These are phyloP conservation scores for Delonix regia DNA, from an alignment of 306 rosid species.

Conservation along the genomic window DNA sequence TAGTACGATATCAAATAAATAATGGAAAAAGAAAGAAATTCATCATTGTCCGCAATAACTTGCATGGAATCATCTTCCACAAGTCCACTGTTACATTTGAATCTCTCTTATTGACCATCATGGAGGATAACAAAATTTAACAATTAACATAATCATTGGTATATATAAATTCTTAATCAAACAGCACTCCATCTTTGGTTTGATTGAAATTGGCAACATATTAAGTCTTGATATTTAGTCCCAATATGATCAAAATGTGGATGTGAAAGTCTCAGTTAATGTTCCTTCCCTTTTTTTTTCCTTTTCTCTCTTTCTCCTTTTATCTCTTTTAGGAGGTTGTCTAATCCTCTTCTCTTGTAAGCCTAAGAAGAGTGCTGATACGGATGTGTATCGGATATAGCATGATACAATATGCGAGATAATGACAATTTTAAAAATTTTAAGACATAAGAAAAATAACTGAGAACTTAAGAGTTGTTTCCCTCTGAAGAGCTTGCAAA, in stretches of 20 bases:
- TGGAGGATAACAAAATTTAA: not conserved
- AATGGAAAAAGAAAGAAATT: not conserved
- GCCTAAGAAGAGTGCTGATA: no score
- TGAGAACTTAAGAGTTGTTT: no score
- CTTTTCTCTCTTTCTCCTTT: no score
- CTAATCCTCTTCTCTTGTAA: no score
- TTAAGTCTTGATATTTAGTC: not conserved
- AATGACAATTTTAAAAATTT: no score
- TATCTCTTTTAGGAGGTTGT: no score
- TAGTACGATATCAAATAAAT: not conserved
- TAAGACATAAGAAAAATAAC: not conserved
- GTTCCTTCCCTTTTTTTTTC: no score
- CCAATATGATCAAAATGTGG: not conserved
- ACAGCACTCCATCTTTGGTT: not conserved
- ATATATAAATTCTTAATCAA: not conserved
- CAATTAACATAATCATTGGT: not conserved
- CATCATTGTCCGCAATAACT: no score
- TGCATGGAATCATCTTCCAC: not conserved
- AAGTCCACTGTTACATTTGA: not conserved
- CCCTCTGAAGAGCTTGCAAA: conserved; percentile 50
- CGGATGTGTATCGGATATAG: no score
- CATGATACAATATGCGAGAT: no score
- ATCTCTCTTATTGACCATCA: not conserved
- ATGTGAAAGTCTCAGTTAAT: not conserved
- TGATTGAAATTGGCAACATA: not conserved